A percentile compares a stretch with the other conserved stretches of the same genome.
phyloP scores from a whole-genome alignment of 176 grass and related monocot species.

The Rhynchospora pubera region DNA sequence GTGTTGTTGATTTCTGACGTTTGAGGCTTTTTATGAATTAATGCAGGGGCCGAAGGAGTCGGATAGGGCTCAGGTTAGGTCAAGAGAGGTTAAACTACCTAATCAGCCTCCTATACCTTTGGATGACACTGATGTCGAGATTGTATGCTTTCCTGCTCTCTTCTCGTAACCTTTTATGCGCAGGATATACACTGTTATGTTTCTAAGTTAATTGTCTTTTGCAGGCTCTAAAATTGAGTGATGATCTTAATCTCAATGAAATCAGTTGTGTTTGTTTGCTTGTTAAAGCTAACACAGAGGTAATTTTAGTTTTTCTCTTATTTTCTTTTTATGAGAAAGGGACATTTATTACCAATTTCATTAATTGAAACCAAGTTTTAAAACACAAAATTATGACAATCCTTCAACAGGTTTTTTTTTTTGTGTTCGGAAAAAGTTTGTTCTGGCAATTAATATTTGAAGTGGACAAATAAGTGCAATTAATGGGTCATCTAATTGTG shows the following conservation, averaged over 20 bases:
- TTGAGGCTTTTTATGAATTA: conserved; percentile 19
- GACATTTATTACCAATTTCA: background rate
- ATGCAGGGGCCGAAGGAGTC: conserved; percentile 73
- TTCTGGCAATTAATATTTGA: conserved; percentile 1
- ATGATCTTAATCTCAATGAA: conserved; percentile 96
- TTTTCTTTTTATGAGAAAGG: background rate
- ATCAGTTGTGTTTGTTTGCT: conserved; percentile 91
- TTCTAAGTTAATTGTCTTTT: conserved; percentile 16
- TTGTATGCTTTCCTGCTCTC: conserved; percentile 34
- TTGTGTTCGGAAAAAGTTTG: background rate
- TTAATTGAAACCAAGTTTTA: background rate
- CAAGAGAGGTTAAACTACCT: conserved; percentile 62
- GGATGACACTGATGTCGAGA: conserved; percentile 86
- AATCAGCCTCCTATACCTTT: conserved; percentile 65
- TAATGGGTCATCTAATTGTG: conserved; percentile 1
- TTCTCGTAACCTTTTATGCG: background rate
- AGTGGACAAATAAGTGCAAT: background rate
- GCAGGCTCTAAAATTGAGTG: conserved; percentile 87
- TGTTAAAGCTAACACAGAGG: conserved; percentile 77
- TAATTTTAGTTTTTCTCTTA: conserved; percentile 15
- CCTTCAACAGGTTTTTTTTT: background rate
- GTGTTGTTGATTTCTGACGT: background rate
- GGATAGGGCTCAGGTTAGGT: conserved; percentile 64
- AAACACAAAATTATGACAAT: background rate
- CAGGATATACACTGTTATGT: background rate